phyloP scores from a whole-genome alignment of 495 filamentous ascomycete genomes.

The Lasiosphaeris hirsuta region DNA sequence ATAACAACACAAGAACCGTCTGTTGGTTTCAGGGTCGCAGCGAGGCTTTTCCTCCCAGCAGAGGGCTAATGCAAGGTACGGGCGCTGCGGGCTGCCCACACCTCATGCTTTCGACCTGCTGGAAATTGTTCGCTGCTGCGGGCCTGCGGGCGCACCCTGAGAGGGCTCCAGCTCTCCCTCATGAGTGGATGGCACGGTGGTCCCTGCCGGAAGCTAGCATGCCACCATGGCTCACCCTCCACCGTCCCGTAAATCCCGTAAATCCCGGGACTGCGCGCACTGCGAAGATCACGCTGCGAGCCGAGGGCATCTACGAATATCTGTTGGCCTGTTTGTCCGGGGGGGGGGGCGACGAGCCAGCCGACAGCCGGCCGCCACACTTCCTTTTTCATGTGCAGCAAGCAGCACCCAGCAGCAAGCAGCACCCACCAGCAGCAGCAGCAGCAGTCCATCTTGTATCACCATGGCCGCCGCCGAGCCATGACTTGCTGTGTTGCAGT shows the following conservation, averaged over 20 bases:
- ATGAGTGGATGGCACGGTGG: background rate
- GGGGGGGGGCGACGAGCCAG: background rate
- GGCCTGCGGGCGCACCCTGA: background rate
- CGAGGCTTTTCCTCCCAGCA: conserved; percentile 12
- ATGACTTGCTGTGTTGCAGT: too few relatives aligned
- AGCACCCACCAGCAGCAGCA: conserved; percentile 2
- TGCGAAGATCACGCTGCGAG: background rate
- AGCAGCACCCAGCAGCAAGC: background rate
- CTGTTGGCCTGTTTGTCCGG: background rate
- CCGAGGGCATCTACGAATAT: background rate
- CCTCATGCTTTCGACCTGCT: background rate
- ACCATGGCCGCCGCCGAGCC: background rate
- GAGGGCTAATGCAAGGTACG: conserved; percentile 24
- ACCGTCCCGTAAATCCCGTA: background rate
- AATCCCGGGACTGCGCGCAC: background rate
- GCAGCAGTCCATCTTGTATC: background rate
- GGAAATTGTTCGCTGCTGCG: conserved; percentile 2
- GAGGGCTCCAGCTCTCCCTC: background rate
- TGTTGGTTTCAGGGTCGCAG: conserved; percentile 5
- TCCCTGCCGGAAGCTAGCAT: background rate
- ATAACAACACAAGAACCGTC: background rate
- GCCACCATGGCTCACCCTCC: background rate
- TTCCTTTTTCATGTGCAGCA: background rate
- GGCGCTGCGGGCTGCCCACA: too few relatives aligned
- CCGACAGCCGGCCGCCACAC: too few relatives aligned